Base-by-base conservation (phyloP, 495 filamentous ascomycete species). In the Glutinoglossum americanum region DNA sequence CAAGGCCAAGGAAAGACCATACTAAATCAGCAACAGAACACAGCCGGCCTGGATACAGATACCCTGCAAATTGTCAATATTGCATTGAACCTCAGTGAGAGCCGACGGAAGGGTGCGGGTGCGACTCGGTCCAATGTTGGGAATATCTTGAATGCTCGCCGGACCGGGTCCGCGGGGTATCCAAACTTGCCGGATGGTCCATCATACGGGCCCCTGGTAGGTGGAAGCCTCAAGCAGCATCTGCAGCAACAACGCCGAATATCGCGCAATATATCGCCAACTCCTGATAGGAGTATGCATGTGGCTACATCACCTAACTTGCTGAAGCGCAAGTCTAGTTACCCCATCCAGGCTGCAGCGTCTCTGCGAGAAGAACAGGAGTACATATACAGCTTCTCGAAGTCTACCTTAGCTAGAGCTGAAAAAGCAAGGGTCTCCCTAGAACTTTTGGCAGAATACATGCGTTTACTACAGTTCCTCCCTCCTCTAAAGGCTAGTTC, bases 11-110 rank as follows among this genome's bases (percentile, higher is more conserved):
- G 49, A 53, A 32, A 53, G 49, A 27, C 49, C 6, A 30, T 13
- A 1, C 15, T 11, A 5, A 32, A 53, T 10, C 25, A 53, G 17
- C 25, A 53, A 19, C 49, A 53, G 21, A 30, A 30, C 11, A 53
- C 53, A 10, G 7, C 27, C 17, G 55, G 5, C 59, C 63, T 84
- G 13, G 84, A 88, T 68, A 70, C 77, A 19, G 87, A 96, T 62
- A 81, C 87, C 23, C 74, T 84, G 21, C 84, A 94, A 67, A 89
- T 96, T 59, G 86, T 96, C 39, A 88, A 84, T 63, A 81, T 96
- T 68, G 89, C 89, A 1, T 70, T 96, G 65, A 90, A 83, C 64
- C 69, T 96, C 54, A 94, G 84, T 70, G 86, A 94, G 64, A 89
- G 85, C 33, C 75, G 89, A 55, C 76, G 80, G 57, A 74, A 82